Base-by-base conservation (phyloP, 1,284 basidiomycete genomes). In the Rhizopogon parksii region DNA sequence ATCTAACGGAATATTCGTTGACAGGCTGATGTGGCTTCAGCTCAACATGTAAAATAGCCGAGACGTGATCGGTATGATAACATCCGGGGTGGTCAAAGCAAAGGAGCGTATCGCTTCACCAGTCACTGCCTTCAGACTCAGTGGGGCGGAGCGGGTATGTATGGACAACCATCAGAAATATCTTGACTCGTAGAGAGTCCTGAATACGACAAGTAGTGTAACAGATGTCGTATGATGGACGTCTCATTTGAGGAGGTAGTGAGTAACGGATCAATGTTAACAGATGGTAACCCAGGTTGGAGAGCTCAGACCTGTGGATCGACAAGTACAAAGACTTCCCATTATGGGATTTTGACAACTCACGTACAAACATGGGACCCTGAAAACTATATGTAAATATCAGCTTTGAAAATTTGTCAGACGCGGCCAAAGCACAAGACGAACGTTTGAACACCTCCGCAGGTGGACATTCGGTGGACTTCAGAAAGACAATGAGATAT, bases 41-140 rank as follows among this genome's bases (percentile, higher is more conserved):
- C 35, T 37, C 47, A 35, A 42, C 34, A 27, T 24, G 21, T 24
- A 24, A 4, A 24, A 37, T 34, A 21, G 7, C 3, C 30, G 30
- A 47, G 46, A 24, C 51, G 11, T 42, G 51, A 49, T 34, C 30
- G 37, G 58, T 12, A 5, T 32, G 21, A 47, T 58, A 51, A 45
- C 53, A 51, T 61, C 40, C 48, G 19, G 19, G 21, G 52, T 46
- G 42, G 49, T 47, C 59, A 36, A 38, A 53, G 55, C 49, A 53
- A 15, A 21, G 5, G 24, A 32, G 12, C 30, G 40, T 64, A 63
- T 57, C 45, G 61, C 61, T 50, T 67, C 40, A 32, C 12, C 19
- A 40, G 27, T 30, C 25, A 42, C 25, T 42, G 40, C 40, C 40
- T 11, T 2, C 27, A 12, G 40, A 45, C 15, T 24, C 21, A 24